Evolutionary conservation across 2,329 filamentous ascomycete genomes (phyloP), one percentile per base, ranked within the genome.

Genomic region (Aspergillus quadrilineatus): DNA sequence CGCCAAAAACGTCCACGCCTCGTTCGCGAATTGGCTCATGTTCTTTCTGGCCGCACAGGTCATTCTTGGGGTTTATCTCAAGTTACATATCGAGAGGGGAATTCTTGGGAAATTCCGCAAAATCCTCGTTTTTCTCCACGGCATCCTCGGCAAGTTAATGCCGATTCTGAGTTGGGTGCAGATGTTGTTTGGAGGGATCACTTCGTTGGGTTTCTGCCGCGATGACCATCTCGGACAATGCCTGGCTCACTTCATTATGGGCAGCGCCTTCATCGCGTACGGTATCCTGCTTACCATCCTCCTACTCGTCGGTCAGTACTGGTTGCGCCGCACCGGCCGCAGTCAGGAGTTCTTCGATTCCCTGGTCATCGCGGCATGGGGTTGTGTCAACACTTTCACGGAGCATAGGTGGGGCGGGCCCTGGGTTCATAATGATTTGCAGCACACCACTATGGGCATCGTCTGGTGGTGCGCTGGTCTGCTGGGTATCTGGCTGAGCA

Each of bases 391-490:
- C 75, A 97, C 94, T 7, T 97, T 99, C 66, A 99, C 94, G 15
- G 94, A 97, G 75, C 94, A 99, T 71, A 85, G 89, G 51, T 99
- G 94, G 94, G 94, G 94, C 53, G 81, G 81, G 1, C 82, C 85
- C 0, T 99, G 94, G 94, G 91, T 89, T 51, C 86, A 85, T 74
- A 97, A 97, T 69, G 94, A 99, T 73, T 85, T 96, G 77, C 93
- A 99, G 73, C 94, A 99, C 74, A 99, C 94, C 0, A 90, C 89
- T n/a, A 97, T 99, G 93, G 94, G 94, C n/a, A 85, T 99, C 60
- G 86, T 99, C 50, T 99, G 94, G 94, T 99, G 93, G 93, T 89
- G 87, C 66, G 93, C 94, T 6, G 94, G 94, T 26, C 78, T 99
- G 30, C 83, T 93, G 9, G 94, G 94, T 42, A 83, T 99, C 51